Conservation (phyloP, 345 rosid genomes). For the Acer negundo region DNA sequence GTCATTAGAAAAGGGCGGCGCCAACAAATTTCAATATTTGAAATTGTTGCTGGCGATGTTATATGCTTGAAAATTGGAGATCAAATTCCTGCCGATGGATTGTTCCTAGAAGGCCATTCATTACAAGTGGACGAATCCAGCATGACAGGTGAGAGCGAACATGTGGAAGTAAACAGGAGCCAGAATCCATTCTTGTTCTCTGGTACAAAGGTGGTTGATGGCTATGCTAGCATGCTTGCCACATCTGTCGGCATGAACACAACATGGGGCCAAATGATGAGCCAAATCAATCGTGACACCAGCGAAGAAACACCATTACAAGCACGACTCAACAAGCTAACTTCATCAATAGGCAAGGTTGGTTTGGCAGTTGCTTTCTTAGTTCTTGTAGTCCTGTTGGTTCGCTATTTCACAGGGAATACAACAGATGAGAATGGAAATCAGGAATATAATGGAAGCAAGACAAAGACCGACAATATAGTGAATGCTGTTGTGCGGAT, state of each 20-base stretch:
- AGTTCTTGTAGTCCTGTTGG: conserved; percentile 55
- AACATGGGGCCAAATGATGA: conserved; percentile 77
- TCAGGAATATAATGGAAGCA: conserved; percentile 42
- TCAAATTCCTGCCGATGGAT: conserved; percentile 71
- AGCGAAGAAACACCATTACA: conserved; percentile 72
- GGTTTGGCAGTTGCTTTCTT: conserved; percentile 66
- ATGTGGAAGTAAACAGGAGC: conserved; percentile 35
- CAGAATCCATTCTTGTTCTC: conserved; percentile 59
- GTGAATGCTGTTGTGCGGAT: conserved; percentile 56
- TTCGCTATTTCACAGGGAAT: conserved; percentile 74
- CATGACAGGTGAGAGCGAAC: conserved; percentile 68
- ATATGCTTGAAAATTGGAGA: conserved; percentile 63
- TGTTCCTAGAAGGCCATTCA: conserved; percentile 50
- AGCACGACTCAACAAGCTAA: conserved; percentile 59
- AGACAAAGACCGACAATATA: conserved; percentile 48
- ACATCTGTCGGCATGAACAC: conserved; percentile 79
- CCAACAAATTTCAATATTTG: conserved; percentile 50
- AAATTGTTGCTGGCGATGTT: conserved; percentile 67
- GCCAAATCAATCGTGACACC: conserved; percentile 44
- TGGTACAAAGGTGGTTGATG: conserved; percentile 59
- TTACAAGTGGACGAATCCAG: conserved; percentile 64
- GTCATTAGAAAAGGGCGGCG: conserved; percentile 52
- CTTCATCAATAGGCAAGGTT: conserved; percentile 61
- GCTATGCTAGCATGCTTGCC: conserved; percentile 61
- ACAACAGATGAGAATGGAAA: conserved; percentile 57